These are phyloP conservation scores for Cenococcum geophilum DNA, from an alignment of 495 filamentous ascomycete species.

Conservation along the genomic window DNA sequence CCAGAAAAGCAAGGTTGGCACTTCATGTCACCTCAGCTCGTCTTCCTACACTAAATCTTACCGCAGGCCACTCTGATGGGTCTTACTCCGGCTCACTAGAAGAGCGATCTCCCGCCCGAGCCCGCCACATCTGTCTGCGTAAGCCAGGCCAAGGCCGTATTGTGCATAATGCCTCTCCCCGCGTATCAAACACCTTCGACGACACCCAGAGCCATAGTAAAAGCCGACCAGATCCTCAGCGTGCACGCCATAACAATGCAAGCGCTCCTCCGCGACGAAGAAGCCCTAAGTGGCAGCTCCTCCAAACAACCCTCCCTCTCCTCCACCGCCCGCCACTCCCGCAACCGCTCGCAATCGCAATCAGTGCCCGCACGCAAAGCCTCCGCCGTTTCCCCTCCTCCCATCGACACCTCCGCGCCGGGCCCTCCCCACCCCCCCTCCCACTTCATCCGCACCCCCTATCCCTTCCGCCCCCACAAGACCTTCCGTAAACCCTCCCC, in stretches of 20 bases:
- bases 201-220: conserved; percentile 5
- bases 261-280: conserved; percentile 5
- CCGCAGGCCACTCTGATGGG: too few species aligned
- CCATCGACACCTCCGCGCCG: neutral
- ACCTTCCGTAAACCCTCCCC: conserved; percentile 13
- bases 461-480: conserved; percentile 14
- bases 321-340: neutral
- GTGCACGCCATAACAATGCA: conserved; percentile 23
- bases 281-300: neutral
- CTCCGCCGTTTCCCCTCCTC: too few species aligned
- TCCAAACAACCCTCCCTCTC: conserved; percentile 6
- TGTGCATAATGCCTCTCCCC: neutral
- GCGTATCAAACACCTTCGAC: neutral
- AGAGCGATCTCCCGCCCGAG: neutral
- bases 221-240: conserved; percentile 18
- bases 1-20: too few species aligned
- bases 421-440: neutral
- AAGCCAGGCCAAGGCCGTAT: neutral
- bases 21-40: too few species aligned
- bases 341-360: too few species aligned
- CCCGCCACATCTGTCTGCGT: neutral
- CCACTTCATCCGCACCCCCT: conserved; percentile 21
- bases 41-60: too few species aligned
- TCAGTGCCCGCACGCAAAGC: too few species aligned
- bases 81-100: too few species aligned